Evolutionary conservation across 2,329 filamentous ascomycete genomes (phyloP), one percentile per base, ranked within the genome.

Genomic region (Clarireedia sp.): DNA sequence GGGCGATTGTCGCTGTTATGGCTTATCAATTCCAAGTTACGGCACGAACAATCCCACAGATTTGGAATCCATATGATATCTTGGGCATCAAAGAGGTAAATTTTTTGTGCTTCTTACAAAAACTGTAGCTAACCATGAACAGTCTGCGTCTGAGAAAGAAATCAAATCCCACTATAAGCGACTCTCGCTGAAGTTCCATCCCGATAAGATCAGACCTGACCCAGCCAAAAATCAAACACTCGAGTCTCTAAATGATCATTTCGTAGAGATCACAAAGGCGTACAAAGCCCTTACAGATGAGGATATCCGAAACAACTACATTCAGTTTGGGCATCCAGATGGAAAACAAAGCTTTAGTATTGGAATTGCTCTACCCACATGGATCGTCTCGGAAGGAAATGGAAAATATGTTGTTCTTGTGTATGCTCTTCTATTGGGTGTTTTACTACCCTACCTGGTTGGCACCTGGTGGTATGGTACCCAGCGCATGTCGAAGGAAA

Each of bases 381-480:
- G 94, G 72, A 90, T 99, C 65, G 81, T 99, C 54, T 87, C 89
- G 14, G 90, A 96, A 63, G 92, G 91, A 54, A 95, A 94, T 70
- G 92, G 91, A 62, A 97, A 96, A 76, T 97, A 95, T 68, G 87
- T 99, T 53, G 78, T 99, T 58, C 77, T 96, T 56, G 80, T 96
- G 60, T 99, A 99, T 71, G 91, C 90, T 38, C 73, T 86, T 36
- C 79, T 97, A 40, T 83, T 99, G 51, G 94, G 92, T 54, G 89
- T 97, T 59, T 75, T 96, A 58, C 77, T 99, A 51, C 94, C 94
- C 2, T 99, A 95, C 70, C 77, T 94, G 48, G 92, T 99, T 55
- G 94, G 94, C 48, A 90, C 87, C 57, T 99, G 94, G 94, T 99
- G 94, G 94, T 99, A 99, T 69, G 94, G 95, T 58, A 95, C 90